Evolutionary conservation across 148 eudicot species (phyloP), one percentile per base, ranked within the genome.

Genomic region (Chenopodium album): DNA sequence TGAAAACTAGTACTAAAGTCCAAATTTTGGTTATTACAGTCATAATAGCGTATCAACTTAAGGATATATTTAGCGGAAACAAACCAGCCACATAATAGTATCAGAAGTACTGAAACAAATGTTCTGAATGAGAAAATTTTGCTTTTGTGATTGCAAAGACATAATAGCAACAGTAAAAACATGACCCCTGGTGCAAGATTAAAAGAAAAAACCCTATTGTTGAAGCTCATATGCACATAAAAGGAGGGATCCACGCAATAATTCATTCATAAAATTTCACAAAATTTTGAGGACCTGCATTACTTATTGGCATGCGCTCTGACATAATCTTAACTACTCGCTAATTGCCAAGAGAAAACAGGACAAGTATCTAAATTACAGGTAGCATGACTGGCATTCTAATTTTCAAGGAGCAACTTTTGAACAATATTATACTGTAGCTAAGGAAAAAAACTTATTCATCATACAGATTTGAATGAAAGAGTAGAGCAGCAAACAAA

Each of bases 321-420:
- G 19, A 62, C 28, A 80, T 72, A 72, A 71, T 46, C 50, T 47
- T 41, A 23, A 10, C 29, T 10, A 66, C 83, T 66, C 54, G 46
- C 1, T 23, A 23, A 3, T 48, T 66, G 28, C 79, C 74, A 23
- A n/a, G 14, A 48, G 32, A 66, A 52, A 59, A 13, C 37, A 31
- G n/a, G 73, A 74, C 14, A 44, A 56, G 44, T 48, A 62, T 47
- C 37, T 10, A 44, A 60, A 60, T n/a, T 31, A n/a, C 73, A 80
- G 47, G 14, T 11, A 37, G 44, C 48, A 69, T 20, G 66, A 31
- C 48, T 37, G 32, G 59, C 17, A 44, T 64, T 31, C 70, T 16
- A 59, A 77, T 2, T 64, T 44, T 10, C 46, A 28, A 64, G 13
- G 48, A 63, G 20, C 9, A 41, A 41, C 16, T 77, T n/a, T 14